Conservation (phyloP, 1,284 basidiomycete species). For the Puccinia novopanici region DNA sequence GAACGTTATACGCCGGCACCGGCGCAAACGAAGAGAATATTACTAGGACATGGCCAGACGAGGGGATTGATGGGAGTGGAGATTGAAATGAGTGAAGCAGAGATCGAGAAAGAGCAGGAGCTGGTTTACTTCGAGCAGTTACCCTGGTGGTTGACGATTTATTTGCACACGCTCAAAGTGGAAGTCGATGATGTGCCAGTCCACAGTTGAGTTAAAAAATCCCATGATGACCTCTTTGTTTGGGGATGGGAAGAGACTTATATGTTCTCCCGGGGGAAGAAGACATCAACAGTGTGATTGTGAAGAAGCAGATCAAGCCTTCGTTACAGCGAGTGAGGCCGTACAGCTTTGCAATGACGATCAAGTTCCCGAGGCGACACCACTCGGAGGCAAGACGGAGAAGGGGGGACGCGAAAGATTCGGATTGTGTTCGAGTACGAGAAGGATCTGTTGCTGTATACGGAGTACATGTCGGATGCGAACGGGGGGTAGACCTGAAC, state of each 20-base stretch:
- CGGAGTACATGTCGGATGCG: constrained; percentile 92
- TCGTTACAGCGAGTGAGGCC: constrained; percentile 69
- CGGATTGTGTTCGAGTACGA: constrained; percentile 73
- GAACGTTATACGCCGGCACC: constrained; percentile 60
- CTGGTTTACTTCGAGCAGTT: constrained; percentile 84
- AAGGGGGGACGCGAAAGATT: constrained; percentile 63
- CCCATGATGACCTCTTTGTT: neutral
- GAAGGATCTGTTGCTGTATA: constrained; percentile 86
- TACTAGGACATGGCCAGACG: constrained; percentile 76
- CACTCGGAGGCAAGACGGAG: neutral
- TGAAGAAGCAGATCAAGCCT: constrained; percentile 69
- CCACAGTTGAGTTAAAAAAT: constrained; percentile 34
- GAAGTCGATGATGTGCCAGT: constrained; percentile 56
- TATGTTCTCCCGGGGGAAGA: neutral
- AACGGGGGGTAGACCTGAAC: constrained; percentile 91
- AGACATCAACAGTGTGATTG: constrained; percentile 62
- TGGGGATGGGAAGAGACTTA: neutral
- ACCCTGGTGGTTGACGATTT: constrained; percentile 88
- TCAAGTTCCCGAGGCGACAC: constrained; percentile 62
- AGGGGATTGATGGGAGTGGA: constrained; percentile 71
- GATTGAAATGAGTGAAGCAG: constrained; percentile 68
- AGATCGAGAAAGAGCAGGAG: constrained; percentile 60
- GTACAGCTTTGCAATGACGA: constrained; percentile 73
- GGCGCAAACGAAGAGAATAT: constrained; percentile 70
- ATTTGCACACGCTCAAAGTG: constrained; percentile 75